phyloP scores from a whole-genome alignment of 108 stramenopile species.

The Skeletonema tropicum region DNA sequence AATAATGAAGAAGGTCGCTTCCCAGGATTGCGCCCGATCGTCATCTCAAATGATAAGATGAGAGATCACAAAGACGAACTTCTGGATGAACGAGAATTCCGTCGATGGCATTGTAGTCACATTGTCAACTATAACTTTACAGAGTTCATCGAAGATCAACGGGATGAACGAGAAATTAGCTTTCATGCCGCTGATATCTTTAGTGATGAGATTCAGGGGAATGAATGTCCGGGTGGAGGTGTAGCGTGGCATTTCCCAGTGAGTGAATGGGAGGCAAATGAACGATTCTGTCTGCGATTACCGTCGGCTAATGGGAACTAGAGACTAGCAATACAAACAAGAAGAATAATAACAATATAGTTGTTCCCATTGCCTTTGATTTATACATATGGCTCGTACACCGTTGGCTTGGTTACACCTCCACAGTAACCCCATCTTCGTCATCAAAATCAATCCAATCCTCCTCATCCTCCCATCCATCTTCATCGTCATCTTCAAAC shows the following conservation, averaged over 20 bases:
- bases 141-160: conserved; percentile 28
- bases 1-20: conserved; percentile 45
- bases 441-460: conserved; percentile 14
- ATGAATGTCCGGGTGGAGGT: conserved; percentile 39
- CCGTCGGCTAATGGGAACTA: conserved; percentile 10
- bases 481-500: conserved; percentile 62
- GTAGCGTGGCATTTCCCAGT: conserved; percentile 76
- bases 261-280: conserved; percentile 61
- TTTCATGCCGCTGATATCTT: conserved; percentile 47
- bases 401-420: background rate
- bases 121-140: conserved; percentile 57
- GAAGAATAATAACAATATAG: background rate
- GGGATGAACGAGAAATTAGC: conserved; percentile 42
- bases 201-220: conserved; percentile 55
- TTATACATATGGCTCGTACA: background rate
- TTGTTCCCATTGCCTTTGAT: background rate
- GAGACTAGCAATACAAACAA: background rate
- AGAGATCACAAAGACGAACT: conserved; percentile 53
- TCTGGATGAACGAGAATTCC: conserved; percentile 50
- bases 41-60: conserved; percentile 56
- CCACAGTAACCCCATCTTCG: conserved; percentile 10
- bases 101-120: conserved; percentile 52
- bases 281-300: conserved; percentile 50
- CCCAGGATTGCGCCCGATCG: conserved; percentile 51
- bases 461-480: conserved; percentile 50